Conservation (phyloP, 345 rosid species). For the Salix exigua region DNA sequence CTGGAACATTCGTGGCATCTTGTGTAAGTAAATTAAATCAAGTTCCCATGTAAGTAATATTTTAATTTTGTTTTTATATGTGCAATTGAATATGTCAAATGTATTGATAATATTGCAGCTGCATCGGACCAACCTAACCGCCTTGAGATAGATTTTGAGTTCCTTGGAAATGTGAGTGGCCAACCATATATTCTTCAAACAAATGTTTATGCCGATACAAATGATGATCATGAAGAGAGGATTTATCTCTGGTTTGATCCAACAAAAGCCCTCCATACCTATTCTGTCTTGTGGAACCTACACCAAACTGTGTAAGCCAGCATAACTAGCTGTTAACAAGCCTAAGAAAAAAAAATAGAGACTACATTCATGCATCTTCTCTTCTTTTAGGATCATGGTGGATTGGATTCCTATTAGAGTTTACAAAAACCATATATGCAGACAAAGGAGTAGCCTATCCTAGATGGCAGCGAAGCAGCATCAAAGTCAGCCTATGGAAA, state of each 20-base stretch:
- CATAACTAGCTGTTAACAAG: background rate
- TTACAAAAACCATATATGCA: too few species aligned
- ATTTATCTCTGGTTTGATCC: conserved; percentile 89
- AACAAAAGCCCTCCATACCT: conserved; percentile 38
- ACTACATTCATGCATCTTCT: too few species aligned
- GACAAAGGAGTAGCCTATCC: too few species aligned
- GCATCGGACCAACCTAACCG: conserved; percentile 68
- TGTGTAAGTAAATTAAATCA: conserved; percentile 43
- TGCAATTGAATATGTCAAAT: background rate
- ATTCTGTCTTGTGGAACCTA: conserved; percentile 61
- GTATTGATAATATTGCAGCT: conserved; percentile 29
- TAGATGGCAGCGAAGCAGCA: too few species aligned
- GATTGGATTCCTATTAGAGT: too few species aligned
- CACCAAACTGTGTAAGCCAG: conserved; percentile 72
- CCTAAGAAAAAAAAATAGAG: background rate
- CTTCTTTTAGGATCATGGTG: too few species aligned
- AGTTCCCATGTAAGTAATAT: background rate
- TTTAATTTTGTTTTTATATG: background rate
- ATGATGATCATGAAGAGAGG: conserved; percentile 73
- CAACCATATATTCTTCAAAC: conserved; percentile 82
- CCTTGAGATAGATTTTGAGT: conserved; percentile 81
- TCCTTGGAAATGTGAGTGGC: conserved; percentile 66
- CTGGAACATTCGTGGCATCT: conserved; percentile 77
- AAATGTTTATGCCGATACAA: conserved; percentile 60
- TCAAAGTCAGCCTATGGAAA: too few species aligned